Conservation (phyloP, 768 basidiomycete genomes). For the Tulasnella sp. region DNA sequence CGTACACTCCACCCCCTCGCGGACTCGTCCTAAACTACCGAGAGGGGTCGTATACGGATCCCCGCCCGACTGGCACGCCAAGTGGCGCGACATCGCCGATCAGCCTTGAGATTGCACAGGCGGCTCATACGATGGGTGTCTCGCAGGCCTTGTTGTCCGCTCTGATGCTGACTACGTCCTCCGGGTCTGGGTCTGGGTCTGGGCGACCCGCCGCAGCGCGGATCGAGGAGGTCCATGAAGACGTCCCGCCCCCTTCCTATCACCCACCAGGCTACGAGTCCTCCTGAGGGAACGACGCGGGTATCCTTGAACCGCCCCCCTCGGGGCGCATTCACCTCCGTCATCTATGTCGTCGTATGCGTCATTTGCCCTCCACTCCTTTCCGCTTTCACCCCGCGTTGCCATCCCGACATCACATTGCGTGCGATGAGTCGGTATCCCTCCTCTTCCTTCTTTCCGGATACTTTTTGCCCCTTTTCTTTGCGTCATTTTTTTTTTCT, state of each 20-base stretch:
- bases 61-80: neutral
- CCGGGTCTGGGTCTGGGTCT: neutral
- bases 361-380: too few species aligned
- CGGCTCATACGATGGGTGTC: neutral
- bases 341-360: too few species aligned
- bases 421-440: too few species aligned
- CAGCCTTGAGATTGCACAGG: neutral
- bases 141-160: neutral
- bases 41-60: neutral
- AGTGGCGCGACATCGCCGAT: neutral
- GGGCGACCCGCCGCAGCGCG: neutral
- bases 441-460: too few species aligned
- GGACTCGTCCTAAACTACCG: neutral
- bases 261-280: conserved; percentile 1
- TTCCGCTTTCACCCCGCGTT: too few species aligned
- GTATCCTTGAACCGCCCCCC: too few species aligned
- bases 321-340: too few species aligned
- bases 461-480: too few species aligned
- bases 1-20: conserved; percentile 2
- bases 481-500: too few species aligned
- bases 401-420: too few species aligned
- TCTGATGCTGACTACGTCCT: neutral
- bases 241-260: neutral
- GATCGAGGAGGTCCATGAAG: neutral
- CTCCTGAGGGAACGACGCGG: too few species aligned